phyloP scores from a whole-genome alignment of 495 filamentous ascomycete genomes.

The Penicillium ochrochloron region DNA sequence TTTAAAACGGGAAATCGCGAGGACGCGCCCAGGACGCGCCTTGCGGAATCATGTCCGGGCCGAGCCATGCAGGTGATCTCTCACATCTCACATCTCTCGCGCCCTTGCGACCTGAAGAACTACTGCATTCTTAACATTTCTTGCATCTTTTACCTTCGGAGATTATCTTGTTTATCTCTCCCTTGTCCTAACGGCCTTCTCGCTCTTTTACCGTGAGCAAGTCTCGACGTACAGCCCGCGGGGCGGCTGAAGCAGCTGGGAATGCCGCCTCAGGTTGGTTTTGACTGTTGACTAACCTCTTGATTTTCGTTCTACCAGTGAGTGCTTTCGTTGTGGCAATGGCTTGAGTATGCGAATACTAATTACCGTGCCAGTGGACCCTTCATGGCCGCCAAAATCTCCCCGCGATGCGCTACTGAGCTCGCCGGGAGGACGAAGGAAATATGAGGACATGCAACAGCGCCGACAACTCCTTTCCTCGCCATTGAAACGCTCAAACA shows the following conservation, averaged over 20 bases:
- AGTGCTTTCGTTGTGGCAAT: background rate
- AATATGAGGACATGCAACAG: slow-evolving; percentile 65
- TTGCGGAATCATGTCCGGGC: slow-evolving; percentile 31
- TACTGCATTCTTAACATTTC: background rate
- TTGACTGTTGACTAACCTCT: slow-evolving; percentile 8
- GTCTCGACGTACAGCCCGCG: slow-evolving; percentile 17
- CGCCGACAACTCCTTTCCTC: slow-evolving; percentile 68
- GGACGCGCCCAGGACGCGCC: slow-evolving; percentile 38
- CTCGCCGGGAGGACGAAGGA: slow-evolving; percentile 78
- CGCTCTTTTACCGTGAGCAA: background rate
- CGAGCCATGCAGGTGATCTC: slow-evolving; percentile 28
- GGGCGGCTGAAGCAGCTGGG: slow-evolving; percentile 26
- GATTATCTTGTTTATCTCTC: background rate
- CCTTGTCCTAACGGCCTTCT: background rate
- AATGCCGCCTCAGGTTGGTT: slow-evolving; percentile 26
- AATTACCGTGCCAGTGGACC: slow-evolving; percentile 41
- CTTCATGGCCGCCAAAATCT: slow-evolving; percentile 84
- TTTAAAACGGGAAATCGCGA: slow-evolving; percentile 31
- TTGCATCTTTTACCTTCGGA: background rate
- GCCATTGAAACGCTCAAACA: slow-evolving; percentile 58
- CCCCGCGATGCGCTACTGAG: slow-evolving; percentile 82
- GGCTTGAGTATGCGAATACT: background rate
- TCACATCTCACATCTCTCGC: slow-evolving; percentile 25
- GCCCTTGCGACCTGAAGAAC: slow-evolving; percentile 13
- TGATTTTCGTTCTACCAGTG: slow-evolving; percentile 8